These are phyloP conservation scores for Strobilomyces dryophilus DNA, from an alignment of 768 basidiomycete genomes.

Conservation along the genomic window DNA sequence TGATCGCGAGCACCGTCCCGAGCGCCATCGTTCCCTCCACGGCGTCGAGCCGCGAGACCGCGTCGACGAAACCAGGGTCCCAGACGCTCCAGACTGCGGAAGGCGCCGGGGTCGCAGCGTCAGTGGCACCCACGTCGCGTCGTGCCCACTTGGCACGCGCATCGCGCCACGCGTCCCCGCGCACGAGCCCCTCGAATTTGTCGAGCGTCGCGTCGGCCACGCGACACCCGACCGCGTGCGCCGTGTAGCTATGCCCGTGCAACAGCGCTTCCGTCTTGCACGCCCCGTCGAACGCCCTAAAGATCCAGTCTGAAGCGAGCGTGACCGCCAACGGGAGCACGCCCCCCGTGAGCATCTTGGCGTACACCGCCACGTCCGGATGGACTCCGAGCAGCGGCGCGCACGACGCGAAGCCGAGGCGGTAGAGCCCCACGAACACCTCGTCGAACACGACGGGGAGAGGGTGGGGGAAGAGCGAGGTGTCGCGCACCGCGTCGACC, in stretches of 20 bases:
- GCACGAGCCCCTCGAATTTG: constrained; percentile 49
- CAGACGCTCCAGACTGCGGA: constrained; percentile 79
- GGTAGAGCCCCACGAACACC: constrained; percentile 91
- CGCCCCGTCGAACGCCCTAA: constrained; percentile 70
- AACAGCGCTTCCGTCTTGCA: constrained; percentile 82
- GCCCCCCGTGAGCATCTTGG: constrained; percentile 93
- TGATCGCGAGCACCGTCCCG: constrained; percentile 81
- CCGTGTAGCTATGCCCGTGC: constrained; percentile 96
- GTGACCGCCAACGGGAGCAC: constrained; percentile 84
- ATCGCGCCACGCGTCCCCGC: constrained; percentile 51
- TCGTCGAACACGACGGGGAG: constrained; percentile 95
- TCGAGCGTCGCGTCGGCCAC: constrained; percentile 81
- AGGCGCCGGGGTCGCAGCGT: not conserved
- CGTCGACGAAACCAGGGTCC: constrained; percentile 66
- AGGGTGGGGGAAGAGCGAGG: constrained; percentile 39
- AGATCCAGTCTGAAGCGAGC: constrained; percentile 75
- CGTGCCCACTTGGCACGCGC: constrained; percentile 58
- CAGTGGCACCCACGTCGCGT: not conserved
- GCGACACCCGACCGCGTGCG: constrained; percentile 89
- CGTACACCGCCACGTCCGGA: constrained; percentile 90
- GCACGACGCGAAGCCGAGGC: constrained; percentile 69
- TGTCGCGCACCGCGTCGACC: constrained; percentile 71
- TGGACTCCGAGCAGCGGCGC: constrained; percentile 61
- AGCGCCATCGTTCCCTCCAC: constrained; percentile 83
- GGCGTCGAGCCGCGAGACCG: constrained; percentile 47